Conservation (phyloP, 805 yeast genomes). For the Candida coquimbonensis region DNA sequence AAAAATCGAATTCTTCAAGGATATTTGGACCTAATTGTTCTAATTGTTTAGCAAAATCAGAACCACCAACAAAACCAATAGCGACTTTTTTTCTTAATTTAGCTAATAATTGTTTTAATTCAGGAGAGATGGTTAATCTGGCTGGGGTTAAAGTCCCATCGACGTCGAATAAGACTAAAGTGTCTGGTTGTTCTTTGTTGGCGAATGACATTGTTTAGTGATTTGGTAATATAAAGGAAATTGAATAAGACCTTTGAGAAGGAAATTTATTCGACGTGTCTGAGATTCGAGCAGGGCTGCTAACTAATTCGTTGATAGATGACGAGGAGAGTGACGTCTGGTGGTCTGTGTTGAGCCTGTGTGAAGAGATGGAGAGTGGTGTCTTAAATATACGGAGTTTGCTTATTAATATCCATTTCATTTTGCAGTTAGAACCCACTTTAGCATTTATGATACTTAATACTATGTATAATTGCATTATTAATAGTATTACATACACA, state of each 20-base stretch:
- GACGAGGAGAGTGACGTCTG: too few species aligned
- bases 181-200: constrained; percentile 74
- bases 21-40: constrained; percentile 90
- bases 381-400: too few species aligned
- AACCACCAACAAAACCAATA: constrained; percentile 37
- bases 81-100: constrained; percentile 87
- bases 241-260: background rate
- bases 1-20: constrained; percentile 80
- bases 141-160: constrained; percentile 99
- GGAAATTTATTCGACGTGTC: too few species aligned
- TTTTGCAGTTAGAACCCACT: too few species aligned
- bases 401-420: too few species aligned
- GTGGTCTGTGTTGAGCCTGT: too few species aligned
- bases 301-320: too few species aligned
- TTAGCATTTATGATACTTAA: too few species aligned
- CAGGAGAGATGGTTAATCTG: constrained; percentile 69
- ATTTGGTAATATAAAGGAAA: background rate
- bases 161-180: constrained; percentile 90
- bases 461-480: too few species aligned
- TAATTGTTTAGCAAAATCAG: constrained; percentile 48
- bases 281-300: too few species aligned
- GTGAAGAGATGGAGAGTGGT: too few species aligned
- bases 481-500: too few species aligned
- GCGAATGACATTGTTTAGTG: constrained; percentile 46
- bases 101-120: constrained; percentile 63